Percentiles rank a stretch among this genome's conserved stretches.
phyloP scores from a whole-genome alignment of 192 early-diverging fungal genomes.

The Coemansia sp. region DNA sequence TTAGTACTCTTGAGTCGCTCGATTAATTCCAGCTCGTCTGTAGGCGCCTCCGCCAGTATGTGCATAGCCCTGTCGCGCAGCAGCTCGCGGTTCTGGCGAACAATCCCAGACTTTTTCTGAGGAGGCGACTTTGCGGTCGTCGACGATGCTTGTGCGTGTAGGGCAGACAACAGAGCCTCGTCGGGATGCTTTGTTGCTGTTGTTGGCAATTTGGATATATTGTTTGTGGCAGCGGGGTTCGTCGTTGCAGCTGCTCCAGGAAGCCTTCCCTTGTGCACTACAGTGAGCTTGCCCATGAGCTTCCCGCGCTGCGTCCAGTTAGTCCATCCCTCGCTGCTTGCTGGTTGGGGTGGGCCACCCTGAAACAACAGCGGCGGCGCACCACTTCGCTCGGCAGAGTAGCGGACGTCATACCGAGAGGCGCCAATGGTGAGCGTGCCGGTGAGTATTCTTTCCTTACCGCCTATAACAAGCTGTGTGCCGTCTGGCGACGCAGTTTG shows the following conservation, averaged over 20 bases:
- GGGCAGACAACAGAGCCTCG: neutral
- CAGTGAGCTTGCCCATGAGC: slow-evolving; percentile 36
- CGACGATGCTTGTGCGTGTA: neutral
- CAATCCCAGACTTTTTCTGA: slow-evolving; percentile 46
- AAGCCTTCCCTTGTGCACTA: slow-evolving; percentile 6
- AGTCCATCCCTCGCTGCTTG: slow-evolving; percentile 18
- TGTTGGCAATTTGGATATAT: neutral
- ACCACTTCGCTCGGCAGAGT: slow-evolving; percentile 29
- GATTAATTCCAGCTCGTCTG: slow-evolving; percentile 13
- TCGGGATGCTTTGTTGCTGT: neutral
- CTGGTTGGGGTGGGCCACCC: slow-evolving; percentile 11
- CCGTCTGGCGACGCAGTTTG: slow-evolving; percentile 12
- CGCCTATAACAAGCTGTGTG: slow-evolving; percentile 31
- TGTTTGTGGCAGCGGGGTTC: neutral
- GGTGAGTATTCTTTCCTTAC: slow-evolving; percentile 37
- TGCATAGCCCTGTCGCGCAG: slow-evolving; percentile 36
- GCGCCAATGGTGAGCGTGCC: slow-evolving; percentile 22
- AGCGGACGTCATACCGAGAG: slow-evolving; percentile 38
- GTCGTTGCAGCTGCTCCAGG: neutral
- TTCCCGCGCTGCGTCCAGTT: slow-evolving; percentile 36
- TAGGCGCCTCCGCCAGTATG: slow-evolving; percentile 21
- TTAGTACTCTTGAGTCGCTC: slow-evolving; percentile 18
- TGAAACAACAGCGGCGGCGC: slow-evolving; percentile 38
- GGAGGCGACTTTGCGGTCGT: slow-evolving; percentile 15
- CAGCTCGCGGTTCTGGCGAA: slow-evolving; percentile 39